phyloP scores from a whole-genome alignment of 495 filamentous ascomycete genomes.

The Pyrenopolyporus hunteri region DNA sequence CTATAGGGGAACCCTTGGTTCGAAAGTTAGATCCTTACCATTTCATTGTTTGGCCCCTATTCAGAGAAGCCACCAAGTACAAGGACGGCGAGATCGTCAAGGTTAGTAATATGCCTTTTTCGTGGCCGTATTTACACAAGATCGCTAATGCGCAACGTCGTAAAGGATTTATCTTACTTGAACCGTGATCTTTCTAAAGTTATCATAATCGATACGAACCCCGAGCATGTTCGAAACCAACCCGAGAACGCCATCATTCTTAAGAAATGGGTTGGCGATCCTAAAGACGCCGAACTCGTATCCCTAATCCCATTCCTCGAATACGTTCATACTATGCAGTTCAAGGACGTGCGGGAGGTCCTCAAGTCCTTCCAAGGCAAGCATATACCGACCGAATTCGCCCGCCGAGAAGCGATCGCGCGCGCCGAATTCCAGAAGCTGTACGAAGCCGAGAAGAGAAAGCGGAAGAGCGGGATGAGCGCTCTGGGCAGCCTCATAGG shows the following conservation, averaged over 20 bases:
- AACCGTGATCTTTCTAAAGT: conserved; percentile 95
- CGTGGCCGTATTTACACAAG: background rate
- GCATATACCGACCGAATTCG: conserved; percentile 86
- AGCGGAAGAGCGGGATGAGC: conserved; percentile 62
- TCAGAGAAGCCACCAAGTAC: conserved; percentile 92
- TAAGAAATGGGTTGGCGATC: conserved; percentile 84
- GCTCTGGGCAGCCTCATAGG: conserved; percentile 74
- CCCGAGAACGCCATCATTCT: conserved; percentile 94
- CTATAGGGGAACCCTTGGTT: conserved; percentile 83
- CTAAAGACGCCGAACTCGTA: conserved; percentile 82
- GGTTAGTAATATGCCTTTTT: conserved; percentile 57
- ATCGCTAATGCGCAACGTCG: background rate
- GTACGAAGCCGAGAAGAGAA: conserved; percentile 71
- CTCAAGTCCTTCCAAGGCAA: conserved; percentile 87
- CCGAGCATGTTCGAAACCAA: conserved; percentile 79
- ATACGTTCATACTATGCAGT: conserved; percentile 92
- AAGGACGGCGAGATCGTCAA: conserved; percentile 96
- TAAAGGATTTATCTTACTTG: conserved; percentile 89
- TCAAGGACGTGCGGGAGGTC: conserved; percentile 80
- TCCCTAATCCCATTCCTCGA: conserved; percentile 93
- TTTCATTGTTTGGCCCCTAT: conserved; percentile 94
- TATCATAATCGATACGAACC: conserved; percentile 86
- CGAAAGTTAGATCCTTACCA: conserved; percentile 95
- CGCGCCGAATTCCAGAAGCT: conserved; percentile 80
- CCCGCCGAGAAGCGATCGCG: conserved; percentile 81